Evolutionary conservation across 2,329 filamentous ascomycete species (phyloP).

Genomic region (Grosmannia serpens): DNA sequence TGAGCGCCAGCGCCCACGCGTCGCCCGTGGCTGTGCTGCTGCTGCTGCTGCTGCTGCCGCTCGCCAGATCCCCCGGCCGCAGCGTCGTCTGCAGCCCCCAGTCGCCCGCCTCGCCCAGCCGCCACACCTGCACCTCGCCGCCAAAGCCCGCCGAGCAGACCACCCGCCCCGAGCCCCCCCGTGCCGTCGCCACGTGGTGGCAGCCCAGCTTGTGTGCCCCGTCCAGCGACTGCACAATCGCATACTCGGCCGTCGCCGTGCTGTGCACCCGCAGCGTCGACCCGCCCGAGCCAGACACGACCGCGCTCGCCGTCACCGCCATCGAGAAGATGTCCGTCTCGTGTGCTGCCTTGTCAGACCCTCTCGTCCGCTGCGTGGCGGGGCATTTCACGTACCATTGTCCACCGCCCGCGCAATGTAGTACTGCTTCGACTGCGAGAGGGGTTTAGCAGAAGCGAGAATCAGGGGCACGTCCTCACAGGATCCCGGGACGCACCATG

Average conservation of each 20-base stretch:
- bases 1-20: conserved; percentile 80
- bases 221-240: conserved; percentile 67
- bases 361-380: conserved; percentile 8
- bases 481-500: background rate
- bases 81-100: conserved; percentile 40
- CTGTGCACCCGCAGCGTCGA: conserved; percentile 73
- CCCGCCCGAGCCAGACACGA: conserved; percentile 77
- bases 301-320: conserved; percentile 58
- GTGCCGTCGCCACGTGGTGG: conserved; percentile 70
- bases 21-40: conserved; percentile 35
- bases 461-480: too few species aligned
- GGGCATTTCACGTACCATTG: conserved; percentile 45
- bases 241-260: conserved; percentile 58
- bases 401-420: conserved; percentile 85
- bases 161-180: conserved; percentile 48
- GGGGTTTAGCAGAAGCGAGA: background rate
- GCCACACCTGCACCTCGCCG: conserved; percentile 81
- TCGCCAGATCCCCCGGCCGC: conserved; percentile 15
- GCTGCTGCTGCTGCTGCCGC: conserved; percentile 36
- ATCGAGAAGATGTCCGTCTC: conserved; percentile 75
- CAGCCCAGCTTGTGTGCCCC: conserved; percentile 79
- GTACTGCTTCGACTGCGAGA: conserved; percentile 89
- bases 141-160: conserved; percentile 82
- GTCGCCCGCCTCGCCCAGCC: conserved; percentile 42
- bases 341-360: conserved; percentile 47